phyloP scores from a whole-genome alignment of 2,329 filamentous ascomycete species.

The Cladophialophora yegresii region DNA sequence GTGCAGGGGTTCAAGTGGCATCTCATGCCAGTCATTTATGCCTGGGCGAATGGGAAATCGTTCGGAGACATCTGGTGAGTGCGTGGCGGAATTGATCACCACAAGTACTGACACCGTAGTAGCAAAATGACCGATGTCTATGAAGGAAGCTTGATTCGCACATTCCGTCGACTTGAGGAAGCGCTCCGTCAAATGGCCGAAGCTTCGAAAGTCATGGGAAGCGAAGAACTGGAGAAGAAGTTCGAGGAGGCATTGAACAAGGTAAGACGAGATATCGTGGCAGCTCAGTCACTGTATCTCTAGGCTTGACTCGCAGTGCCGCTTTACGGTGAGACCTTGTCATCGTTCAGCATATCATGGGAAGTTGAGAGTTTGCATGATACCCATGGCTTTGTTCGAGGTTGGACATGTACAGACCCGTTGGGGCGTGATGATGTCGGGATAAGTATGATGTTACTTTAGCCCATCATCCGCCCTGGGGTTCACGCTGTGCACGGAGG shows the following conservation, averaged over 20 bases:
- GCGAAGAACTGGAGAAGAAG: conserved; percentile 72
- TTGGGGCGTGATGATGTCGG: conserved; percentile 10
- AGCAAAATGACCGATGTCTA: conserved; percentile 99
- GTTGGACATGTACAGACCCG: conserved; percentile 14
- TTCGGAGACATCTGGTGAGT: conserved; percentile 95
- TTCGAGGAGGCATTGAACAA: conserved; percentile 34
- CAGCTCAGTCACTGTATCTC: conserved; percentile 88
- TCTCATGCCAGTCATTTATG: conserved; percentile 92
- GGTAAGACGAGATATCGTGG: conserved; percentile 81
- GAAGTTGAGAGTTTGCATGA: conserved; percentile 13
- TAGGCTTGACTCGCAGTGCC: conserved; percentile 11
- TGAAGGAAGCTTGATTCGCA: conserved; percentile 91
- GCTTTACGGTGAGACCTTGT: not conserved
- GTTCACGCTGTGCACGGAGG: not conserved
- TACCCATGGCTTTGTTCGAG: conserved; percentile 19
- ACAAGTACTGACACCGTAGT: conserved; percentile 27
- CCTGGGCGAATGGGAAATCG: conserved; percentile 85
- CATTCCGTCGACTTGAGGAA: conserved; percentile 94
- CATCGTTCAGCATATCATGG: not conserved
- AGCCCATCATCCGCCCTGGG: not conserved
- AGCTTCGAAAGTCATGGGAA: conserved; percentile 97
- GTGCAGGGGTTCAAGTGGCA: conserved; percentile 86
- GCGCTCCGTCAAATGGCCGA: conserved; percentile 92
- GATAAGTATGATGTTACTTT: conserved; percentile 23
- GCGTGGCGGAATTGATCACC: not conserved